Evolutionary conservation across 108 stramenopile species (phyloP), one percentile per base, ranked within the genome.

Genomic region (Cylindrotheca closterium): DNA sequence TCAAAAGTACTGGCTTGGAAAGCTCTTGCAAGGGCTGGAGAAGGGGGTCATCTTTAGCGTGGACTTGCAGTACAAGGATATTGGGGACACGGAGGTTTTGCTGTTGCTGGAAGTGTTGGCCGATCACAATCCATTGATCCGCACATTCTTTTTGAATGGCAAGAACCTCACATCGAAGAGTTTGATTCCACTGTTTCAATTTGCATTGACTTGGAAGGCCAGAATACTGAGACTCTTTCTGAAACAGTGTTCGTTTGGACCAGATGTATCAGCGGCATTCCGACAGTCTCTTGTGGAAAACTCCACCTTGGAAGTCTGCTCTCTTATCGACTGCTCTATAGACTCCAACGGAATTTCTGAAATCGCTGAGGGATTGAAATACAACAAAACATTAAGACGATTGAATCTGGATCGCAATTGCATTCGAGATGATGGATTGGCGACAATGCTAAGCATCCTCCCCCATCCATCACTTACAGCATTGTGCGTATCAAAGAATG

Each of bases 371-470:
- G 70, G 76, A 23, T 42, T 87, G 12, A 30, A 21, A 18, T 0
- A 28, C 4, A 83, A 83, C 45, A 47, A 29, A 12, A 73, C 78
- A 2, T 46, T 87, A n/a, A 33, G 56, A 55, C 70, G 80, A 48
- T 47, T 87, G 32, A 80, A 85, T 55, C 56, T 88, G 65, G 70
- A 78, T 51, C 47, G 67, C 46, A 88, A 88, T 47, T 19, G 42
- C 21, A 77, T 88, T 47, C 74, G 79, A 8, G 79, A 83, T 54
- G 45, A 19, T 19, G 84, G 84, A 2, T 52, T 78, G 7, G 55
- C 45, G 23, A 51, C 55, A 4, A 37, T 88, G 18, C 2, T 53
- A 52, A 53, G 48, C 56, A 37, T 53, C 18, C 30, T 54, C 29
- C 48, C 53, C 26, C 65, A 71, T n/a, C 30, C 47, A 3, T 51